A percentile compares a stretch with the other conserved stretches of the same genome.
phyloP scores from a whole-genome alignment of 2,329 filamentous ascomycete genomes.

The Ceratocystis diversiconidia region DNA sequence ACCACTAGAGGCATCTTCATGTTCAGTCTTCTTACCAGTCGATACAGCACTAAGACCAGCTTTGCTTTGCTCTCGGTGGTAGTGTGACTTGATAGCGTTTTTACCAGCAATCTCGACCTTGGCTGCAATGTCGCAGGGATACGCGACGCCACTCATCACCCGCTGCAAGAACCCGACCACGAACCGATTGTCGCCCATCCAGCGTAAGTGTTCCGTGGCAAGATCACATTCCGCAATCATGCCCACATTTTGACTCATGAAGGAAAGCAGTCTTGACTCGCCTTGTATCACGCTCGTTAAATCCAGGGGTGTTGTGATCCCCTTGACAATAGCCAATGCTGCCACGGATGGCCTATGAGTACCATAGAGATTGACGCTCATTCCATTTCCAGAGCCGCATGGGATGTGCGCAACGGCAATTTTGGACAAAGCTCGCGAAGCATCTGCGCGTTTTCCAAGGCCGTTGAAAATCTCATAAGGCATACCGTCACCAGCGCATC shows the following conservation, averaged over 20 bases:
- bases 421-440: conserved; percentile 55
- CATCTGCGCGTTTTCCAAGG: conserved; percentile 61
- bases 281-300: conserved; percentile 80
- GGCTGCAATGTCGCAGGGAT: conserved; percentile 78
- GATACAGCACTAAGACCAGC: conserved; percentile 8
- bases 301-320: conserved; percentile 69
- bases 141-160: conserved; percentile 60
- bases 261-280: conserved; percentile 59
- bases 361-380: conserved; percentile 80
- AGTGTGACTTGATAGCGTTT: conserved; percentile 56
- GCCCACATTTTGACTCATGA: conserved; percentile 79
- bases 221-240: conserved; percentile 84
- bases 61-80: conserved; percentile 33
- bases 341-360: conserved; percentile 61
- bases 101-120: conserved; percentile 73
- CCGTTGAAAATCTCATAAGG: conserved; percentile 94
- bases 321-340: conserved; percentile 76
- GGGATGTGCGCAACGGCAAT: conserved; percentile 78
- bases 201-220: conserved; percentile 77
- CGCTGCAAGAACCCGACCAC: conserved; percentile 71
- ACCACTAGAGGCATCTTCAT: conserved; percentile 20
- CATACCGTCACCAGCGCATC: conserved; percentile 83
- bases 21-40: conserved; percentile 17
- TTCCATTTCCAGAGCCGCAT: conserved; percentile 85
- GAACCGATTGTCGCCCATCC: conserved; percentile 82